phyloP scores from a whole-genome alignment of 2,329 filamentous ascomycete species.

The Cercospora sesami region DNA sequence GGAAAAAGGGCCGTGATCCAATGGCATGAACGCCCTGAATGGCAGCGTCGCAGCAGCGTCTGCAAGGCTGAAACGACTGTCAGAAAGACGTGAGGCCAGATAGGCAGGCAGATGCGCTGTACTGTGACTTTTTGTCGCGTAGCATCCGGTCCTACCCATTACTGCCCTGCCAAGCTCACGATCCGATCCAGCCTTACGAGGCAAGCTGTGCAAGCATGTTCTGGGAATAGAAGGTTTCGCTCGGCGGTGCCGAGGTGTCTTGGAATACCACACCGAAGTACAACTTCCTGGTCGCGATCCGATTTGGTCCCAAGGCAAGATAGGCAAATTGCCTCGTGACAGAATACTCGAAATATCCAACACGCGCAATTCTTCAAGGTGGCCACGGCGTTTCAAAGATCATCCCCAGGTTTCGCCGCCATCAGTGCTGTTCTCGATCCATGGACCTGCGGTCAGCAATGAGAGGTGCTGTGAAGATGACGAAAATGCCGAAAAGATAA shows the following conservation, averaged over 20 bases:
- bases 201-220: neutral
- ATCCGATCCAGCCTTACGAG: neutral
- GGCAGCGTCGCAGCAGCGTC: neutral
- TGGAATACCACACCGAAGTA: neutral
- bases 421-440: neutral
- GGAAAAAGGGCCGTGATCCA: neutral
- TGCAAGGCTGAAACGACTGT: slow-evolving; percentile 2
- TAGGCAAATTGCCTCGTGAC: neutral
- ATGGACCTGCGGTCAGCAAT: neutral
- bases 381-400: neutral
- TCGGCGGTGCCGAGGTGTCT: neutral
- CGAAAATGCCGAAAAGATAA: slow-evolving; percentile 3
- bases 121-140: neutral
- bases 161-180: neutral
- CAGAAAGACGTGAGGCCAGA: neutral
- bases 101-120: neutral
- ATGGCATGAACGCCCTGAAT: neutral
- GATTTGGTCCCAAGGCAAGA: neutral
- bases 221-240: neutral
- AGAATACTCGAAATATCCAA: neutral
- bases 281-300: neutral
- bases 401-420: neutral
- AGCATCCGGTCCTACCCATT: neutral
- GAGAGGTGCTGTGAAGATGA: neutral
- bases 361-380: neutral